Conservation (phyloP, 805 yeast species). For the Jamesozyma spencerorum region DNA sequence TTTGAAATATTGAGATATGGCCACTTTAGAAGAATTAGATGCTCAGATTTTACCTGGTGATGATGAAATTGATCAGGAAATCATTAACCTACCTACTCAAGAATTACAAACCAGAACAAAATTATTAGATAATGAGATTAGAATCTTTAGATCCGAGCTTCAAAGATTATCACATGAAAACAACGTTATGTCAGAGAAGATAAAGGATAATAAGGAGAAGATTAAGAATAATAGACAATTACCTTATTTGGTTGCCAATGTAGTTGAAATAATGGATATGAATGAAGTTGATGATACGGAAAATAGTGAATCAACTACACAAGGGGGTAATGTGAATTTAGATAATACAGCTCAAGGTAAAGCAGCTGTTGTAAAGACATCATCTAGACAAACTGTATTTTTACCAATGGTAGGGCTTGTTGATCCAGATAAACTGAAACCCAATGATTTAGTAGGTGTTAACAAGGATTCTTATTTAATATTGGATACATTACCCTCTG, state of each 20-base stretch:
- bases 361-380: constrained; percentile 96
- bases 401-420: constrained; percentile 93
- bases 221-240: constrained; percentile 90
- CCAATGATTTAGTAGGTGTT: constrained; percentile 97
- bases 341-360: constrained; percentile 88
- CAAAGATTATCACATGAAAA: constrained; percentile 88
- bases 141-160: constrained; percentile 85
- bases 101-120: constrained; percentile 82
- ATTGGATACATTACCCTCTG: constrained; percentile 90
- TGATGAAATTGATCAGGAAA: constrained; percentile 71
- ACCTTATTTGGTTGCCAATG: constrained; percentile 94
- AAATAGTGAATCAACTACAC: constrained; percentile 43
- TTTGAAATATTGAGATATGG: too few relatives aligned
- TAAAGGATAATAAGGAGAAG: constrained; percentile 92
- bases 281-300: constrained; percentile 74
- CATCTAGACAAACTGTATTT: constrained; percentile 95
- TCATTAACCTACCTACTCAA: constrained; percentile 63
- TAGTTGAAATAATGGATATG: constrained; percentile 86
- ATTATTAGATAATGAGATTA: constrained; percentile 86
- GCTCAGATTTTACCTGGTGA: constrained; percentile 36
- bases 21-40: constrained; percentile 78
- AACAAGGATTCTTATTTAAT: constrained; percentile 93
- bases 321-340: constrained; percentile 91
- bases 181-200: constrained; percentile 83
- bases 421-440: constrained; percentile 82